phyloP scores from a whole-genome alignment of 305 asterid species.

The Vinca major region DNA sequence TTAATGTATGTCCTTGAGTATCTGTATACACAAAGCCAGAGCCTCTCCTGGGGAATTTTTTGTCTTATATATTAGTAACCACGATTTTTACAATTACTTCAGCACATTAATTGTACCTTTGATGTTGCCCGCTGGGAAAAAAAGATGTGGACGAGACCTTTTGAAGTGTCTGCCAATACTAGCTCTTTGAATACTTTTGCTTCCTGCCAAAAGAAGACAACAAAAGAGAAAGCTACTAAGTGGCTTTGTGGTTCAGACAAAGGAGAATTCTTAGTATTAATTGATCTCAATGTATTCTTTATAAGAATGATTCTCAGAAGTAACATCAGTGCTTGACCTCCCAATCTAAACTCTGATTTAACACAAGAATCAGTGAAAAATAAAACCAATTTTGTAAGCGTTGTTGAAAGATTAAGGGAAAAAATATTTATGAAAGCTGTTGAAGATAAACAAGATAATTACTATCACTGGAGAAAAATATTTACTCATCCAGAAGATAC shows the following conservation, averaged over 20 bases:
- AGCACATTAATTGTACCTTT: slow-evolving; percentile 43
- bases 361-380: neutral
- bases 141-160: slow-evolving; percentile 83
- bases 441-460: too few relatives aligned
- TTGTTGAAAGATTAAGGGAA: too few relatives aligned
- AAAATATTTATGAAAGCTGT: too few relatives aligned
- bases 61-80: neutral
- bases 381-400: neutral
- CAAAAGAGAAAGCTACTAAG: neutral
- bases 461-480: too few relatives aligned
- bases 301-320: neutral
- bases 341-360: neutral
- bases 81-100: slow-evolving; percentile 1
- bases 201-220: slow-evolving; percentile 47
- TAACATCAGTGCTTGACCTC: neutral
- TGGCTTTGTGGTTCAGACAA: neutral
- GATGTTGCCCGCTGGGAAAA: slow-evolving; percentile 77
- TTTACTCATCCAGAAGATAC: too few relatives aligned
- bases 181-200: slow-evolving; percentile 47
- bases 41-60: neutral
- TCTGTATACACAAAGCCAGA: neutral
- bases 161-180: slow-evolving; percentile 54
- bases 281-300: neutral
- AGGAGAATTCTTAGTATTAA: neutral
- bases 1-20: neutral